Evolutionary conservation across 495 filamentous ascomycete species (phyloP).

Genomic region (Neurospora hispaniola): DNA sequence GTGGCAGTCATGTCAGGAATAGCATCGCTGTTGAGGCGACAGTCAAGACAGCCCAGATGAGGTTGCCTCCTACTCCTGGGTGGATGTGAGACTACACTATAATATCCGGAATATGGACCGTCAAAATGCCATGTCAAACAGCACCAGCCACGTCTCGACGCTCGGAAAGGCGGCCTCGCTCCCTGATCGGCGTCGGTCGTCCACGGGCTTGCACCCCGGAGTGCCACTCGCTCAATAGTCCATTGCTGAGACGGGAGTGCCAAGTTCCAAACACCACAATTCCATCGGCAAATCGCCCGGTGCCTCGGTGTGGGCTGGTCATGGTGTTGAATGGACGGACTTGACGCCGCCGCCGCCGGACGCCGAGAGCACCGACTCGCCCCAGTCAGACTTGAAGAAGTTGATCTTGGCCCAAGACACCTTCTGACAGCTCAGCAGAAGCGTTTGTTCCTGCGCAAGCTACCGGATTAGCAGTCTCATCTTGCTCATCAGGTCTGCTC

Average conservation of each 20-base stretch:
- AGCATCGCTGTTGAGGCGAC: not conserved
- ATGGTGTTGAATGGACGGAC: not conserved
- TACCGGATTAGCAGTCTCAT: not conserved
- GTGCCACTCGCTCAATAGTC: not conserved
- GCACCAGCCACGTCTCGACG: not conserved
- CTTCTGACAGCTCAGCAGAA: not conserved
- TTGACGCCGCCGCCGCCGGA: not conserved
- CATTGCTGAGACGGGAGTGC: not conserved
- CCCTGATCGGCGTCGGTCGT: not conserved
- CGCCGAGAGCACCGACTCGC: not conserved
- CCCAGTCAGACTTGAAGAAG: not conserved
- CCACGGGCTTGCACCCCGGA: not conserved
- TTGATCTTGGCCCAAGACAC: not conserved
- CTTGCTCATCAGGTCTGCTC: not conserved
- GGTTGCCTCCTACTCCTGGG: not conserved
- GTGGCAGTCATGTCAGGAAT: slow-evolving; percentile 6
- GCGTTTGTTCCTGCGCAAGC: not conserved
- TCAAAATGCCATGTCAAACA: not conserved
- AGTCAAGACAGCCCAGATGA: not conserved
- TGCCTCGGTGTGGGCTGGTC: not conserved
- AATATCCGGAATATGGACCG: not conserved
- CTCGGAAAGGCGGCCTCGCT: not conserved
- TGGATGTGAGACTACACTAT: not conserved
- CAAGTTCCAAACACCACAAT: not conserved
- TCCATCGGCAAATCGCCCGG: not conserved